Evolutionary conservation across 106 monocot species (phyloP).

Genomic region (Dioscorea dumetorum): DNA sequence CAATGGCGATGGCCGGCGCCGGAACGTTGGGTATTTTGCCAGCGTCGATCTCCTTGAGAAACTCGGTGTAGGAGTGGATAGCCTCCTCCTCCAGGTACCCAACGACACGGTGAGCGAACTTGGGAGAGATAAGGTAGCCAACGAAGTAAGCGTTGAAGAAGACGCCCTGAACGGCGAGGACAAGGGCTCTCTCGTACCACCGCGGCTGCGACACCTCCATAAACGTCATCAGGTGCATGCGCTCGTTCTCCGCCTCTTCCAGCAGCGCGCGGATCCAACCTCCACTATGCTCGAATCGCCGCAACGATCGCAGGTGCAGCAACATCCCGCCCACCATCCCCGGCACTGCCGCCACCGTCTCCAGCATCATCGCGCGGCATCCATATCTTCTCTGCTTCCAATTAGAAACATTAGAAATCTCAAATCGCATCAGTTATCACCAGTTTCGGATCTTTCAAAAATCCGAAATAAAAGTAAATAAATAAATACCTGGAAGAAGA

Average conservation of each 20-base stretch:
- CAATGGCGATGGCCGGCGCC: conserved; percentile 40
- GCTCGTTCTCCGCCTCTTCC: conserved; percentile 68
- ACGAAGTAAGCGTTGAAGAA: conserved; percentile 57
- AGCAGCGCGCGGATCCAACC: conserved; percentile 59
- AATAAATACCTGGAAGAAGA: conserved; percentile 38
- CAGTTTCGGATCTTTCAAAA: background rate
- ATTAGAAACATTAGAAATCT: background rate
- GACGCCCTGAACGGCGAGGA: conserved; percentile 34
- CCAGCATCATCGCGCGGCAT: conserved; percentile 66
- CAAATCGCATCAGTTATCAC: background rate
- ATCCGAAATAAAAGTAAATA: background rate
- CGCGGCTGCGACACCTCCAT: conserved; percentile 60
- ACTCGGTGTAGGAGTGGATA: conserved; percentile 52
- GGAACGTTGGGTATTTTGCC: conserved; percentile 33
- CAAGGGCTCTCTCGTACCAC: conserved; percentile 63
- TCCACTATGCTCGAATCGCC: conserved; percentile 63
- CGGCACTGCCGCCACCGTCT: conserved; percentile 61
- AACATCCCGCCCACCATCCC: conserved; percentile 71
- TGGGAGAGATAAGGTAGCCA: conserved; percentile 37
- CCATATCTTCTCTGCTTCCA: conserved; percentile 36
- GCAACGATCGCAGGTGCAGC: conserved; percentile 46
- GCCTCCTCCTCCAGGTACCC: conserved; percentile 60
- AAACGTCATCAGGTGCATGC: conserved; percentile 82
- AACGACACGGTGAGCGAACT: conserved; percentile 36
- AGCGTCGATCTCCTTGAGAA: conserved; percentile 37